phyloP scores from a whole-genome alignment of 2,329 filamentous ascomycete species.

The Coniosporium uncinatum region DNA sequence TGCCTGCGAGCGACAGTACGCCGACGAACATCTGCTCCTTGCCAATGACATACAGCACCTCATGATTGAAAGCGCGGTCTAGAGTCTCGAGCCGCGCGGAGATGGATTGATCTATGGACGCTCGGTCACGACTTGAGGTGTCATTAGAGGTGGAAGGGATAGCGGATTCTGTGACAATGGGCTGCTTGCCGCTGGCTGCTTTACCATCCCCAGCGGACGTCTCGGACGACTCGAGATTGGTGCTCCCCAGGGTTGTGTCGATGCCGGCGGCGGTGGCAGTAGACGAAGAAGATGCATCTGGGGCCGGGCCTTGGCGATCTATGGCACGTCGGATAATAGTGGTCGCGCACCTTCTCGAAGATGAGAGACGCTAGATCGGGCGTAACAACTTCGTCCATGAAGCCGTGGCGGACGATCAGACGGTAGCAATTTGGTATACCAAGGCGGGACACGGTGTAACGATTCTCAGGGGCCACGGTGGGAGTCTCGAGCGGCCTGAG shows the following conservation, averaged over 20 bases:
- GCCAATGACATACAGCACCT: constrained; percentile 49
- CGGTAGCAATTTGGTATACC: constrained; percentile 60
- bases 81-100: constrained; percentile 14
- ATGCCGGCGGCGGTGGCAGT: too few species aligned
- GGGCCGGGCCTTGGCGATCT: background rate
- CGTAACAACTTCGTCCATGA: constrained; percentile 65
- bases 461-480: constrained; percentile 39
- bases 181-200: too few species aligned
- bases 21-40: constrained; percentile 57
- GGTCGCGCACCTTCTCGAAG: constrained; percentile 45
- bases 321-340: constrained; percentile 9
- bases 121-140: too few species aligned
- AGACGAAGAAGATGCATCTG: too few species aligned
- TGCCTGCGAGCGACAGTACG: too few species aligned
- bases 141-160: too few species aligned
- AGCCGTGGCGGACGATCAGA: constrained; percentile 65
- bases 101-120: background rate
- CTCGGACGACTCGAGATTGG: too few species aligned
- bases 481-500: constrained; percentile 58
- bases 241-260: too few species aligned
- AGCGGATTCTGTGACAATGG: too few species aligned
- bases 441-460: constrained; percentile 39
- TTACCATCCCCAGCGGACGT: too few species aligned
- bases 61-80: constrained; percentile 35
- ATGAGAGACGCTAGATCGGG: constrained; percentile 56